phyloP scores from a whole-genome alignment of 2,329 filamentous ascomycete genomes.

The Diplodia seriata region DNA sequence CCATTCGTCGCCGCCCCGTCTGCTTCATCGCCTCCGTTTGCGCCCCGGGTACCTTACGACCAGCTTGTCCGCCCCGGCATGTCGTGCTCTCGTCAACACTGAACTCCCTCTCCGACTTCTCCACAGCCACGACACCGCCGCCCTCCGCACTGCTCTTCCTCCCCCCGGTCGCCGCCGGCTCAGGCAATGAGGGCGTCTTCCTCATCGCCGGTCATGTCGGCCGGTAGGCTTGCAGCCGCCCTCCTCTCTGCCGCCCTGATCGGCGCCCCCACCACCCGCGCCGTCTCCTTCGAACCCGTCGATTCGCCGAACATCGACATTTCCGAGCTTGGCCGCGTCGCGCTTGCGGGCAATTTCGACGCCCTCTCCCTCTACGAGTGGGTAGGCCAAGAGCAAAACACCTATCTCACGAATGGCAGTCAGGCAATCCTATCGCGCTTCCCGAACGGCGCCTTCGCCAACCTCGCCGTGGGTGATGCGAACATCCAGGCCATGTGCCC shows the following conservation, averaged over 20 bases:
- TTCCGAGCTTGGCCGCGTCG: conserved; percentile 78
- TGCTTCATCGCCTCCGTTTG: conserved; percentile 33
- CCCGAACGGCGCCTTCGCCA: conserved; percentile 83
- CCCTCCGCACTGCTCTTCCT: conserved; percentile 26
- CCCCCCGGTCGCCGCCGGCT: conserved; percentile 35
- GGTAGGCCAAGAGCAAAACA: conserved; percentile 75
- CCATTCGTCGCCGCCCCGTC: conserved; percentile 29
- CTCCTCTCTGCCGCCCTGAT: conserved; percentile 39
- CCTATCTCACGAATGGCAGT: conserved; percentile 75
- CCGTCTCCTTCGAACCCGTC: conserved; percentile 63
- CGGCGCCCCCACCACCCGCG: conserved; percentile 37
- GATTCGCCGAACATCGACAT: conserved; percentile 79
- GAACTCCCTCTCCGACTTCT: conserved; percentile 31
- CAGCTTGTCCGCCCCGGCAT: conserved; percentile 32
- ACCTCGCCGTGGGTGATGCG: conserved; percentile 78
- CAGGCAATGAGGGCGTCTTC: conserved; percentile 47
- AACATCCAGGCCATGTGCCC: conserved; percentile 89
- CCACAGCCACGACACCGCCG: conserved; percentile 37
- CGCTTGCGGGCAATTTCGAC: conserved; percentile 86
- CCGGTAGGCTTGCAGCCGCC: conserved; percentile 47
- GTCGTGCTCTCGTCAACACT: conserved; percentile 34
- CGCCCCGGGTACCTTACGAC: conserved; percentile 26
- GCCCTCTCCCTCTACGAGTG: conserved; percentile 91
- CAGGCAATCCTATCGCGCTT: conserved; percentile 81
- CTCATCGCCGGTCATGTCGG: conserved; percentile 48